Base-by-base conservation (phyloP, 108 stramenopile genomes). In the Cyclotella atomus region DNA sequence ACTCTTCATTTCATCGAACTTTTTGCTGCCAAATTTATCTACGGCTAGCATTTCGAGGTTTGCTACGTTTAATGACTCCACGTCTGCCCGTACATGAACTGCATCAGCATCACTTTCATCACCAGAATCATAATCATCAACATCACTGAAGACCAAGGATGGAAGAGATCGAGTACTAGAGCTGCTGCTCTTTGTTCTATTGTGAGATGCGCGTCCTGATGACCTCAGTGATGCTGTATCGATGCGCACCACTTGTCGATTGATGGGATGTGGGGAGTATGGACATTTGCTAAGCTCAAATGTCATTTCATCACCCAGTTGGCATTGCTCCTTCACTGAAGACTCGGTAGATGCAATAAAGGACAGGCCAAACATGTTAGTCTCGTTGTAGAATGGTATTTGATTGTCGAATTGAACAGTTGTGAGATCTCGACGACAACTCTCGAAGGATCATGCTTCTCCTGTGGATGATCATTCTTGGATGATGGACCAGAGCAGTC, bases 21-120 rank as follows among this genome's bases (percentile, higher is more conserved):
- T 0, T 59, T n/a, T 2, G 1, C 1, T 59, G 30, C 56, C 56
- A 59, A 59, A 59, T 17, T 33, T 33, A 23, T 27, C 56, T 1
- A 59, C 15, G 1, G 56, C 56, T 8, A 59, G 56, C 8, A 1
- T 33, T 17, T 33, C 1, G 0, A 59, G 56, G 19, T 59, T 59
- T 19, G 30, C 19, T 15, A 59, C 2, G 0, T 15, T 19, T 17
- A 59, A 33, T 29, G 56, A 12, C 30, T 33, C 2, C 4, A 17
- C 32, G 8, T 59, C 32, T 33, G 29, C 56, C 10, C 32, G 56
- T 32, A 2, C n/a, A 33, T 33, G n/a, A 12, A 8, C 12, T 33
- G n/a, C 32, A 32, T 59, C 56, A 9, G 32, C 2, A 29, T 56
- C 56, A 59, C 1, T 34, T 4, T 59, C 56, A 59, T 59, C 56